These are phyloP conservation scores for Haematococcus lacustris DNA, from an alignment of 139 green algal genomes.

Conservation along the genomic window DNA sequence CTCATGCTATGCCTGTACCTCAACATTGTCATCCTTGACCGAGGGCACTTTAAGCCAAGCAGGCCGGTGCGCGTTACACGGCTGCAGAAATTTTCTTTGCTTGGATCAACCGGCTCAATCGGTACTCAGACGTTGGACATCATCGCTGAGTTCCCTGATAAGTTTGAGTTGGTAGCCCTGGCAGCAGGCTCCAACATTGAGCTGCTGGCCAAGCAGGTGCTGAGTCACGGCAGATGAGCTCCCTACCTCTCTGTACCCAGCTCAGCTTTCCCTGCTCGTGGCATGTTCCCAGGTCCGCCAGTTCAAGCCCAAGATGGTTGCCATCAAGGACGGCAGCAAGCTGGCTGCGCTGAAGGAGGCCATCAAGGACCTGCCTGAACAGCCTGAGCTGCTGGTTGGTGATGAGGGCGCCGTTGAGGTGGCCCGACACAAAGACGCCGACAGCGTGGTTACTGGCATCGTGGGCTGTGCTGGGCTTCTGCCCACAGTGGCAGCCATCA, in stretches of 20 bases:
- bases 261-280: too few relatives aligned
- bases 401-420: conserved; percentile 82
- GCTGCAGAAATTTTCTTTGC: conserved; percentile 85
- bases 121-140: conserved; percentile 99
- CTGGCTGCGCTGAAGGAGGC: conserved; percentile 54
- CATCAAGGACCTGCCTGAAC: conserved; percentile 35
- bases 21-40: not conserved
- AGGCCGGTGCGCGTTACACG: not conserved
- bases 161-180: conserved; percentile 88
- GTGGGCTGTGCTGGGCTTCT: conserved; percentile 94
- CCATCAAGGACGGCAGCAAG: conserved; percentile 62
- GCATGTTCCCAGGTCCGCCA: conserved; percentile 75
- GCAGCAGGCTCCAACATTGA: conserved; percentile 88
- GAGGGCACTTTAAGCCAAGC: not conserved
- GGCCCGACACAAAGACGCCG: conserved; percentile 34
- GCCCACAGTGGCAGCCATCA: conserved; percentile 94
- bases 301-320: conserved; percentile 87
- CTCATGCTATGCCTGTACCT: not conserved
- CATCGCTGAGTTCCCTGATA: conserved; percentile 85
- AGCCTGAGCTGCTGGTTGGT: conserved; percentile 88
- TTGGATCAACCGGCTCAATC: conserved; percentile 91
- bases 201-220: conserved; percentile 84
- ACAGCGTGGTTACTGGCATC: conserved; percentile 56
- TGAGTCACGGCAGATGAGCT: not conserved
- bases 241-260: not conserved